These are phyloP conservation scores for Rhypophila decipiens DNA, from an alignment of 495 filamentous ascomycete species.

Conservation along the genomic window DNA sequence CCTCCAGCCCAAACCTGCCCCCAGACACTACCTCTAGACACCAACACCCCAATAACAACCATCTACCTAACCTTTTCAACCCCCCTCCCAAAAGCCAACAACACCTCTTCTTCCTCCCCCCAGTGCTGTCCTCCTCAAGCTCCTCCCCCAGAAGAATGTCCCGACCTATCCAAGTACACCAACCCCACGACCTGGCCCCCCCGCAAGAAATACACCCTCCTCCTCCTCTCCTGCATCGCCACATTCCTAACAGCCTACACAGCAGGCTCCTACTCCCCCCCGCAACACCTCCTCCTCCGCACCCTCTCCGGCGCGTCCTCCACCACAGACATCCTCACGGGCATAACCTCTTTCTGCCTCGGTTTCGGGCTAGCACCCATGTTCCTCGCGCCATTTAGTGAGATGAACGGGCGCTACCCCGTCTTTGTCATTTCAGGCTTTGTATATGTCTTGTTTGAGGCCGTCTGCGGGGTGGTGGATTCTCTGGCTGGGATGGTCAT, in stretches of 20 bases:
- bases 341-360: slow-evolving; percentile 74
- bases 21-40: no score
- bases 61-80: slow-evolving; percentile 73
- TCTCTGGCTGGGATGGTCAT: slow-evolving; percentile 68
- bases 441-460: slow-evolving; percentile 59
- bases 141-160: slow-evolving; percentile 42
- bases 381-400: slow-evolving; percentile 83
- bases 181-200: slow-evolving; percentile 71
- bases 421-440: slow-evolving; percentile 72
- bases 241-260: slow-evolving; percentile 76
- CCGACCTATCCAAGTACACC: slow-evolving; percentile 59
- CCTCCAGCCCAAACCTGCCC: no score
- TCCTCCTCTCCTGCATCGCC: slow-evolving; percentile 67
- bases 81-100: slow-evolving; percentile 51
- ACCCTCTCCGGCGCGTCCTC: slow-evolving; percentile 56
- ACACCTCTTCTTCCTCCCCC: slow-evolving; percentile 19
- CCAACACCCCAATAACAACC: slow-evolving; percentile 60
- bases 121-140: not conserved
- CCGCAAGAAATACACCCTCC: slow-evolving; percentile 62
- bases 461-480: slow-evolving; percentile 69
- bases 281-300: slow-evolving; percentile 59
- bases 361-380: slow-evolving; percentile 87
- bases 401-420: slow-evolving; percentile 76
- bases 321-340: slow-evolving; percentile 59
- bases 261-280: slow-evolving; percentile 72